A percentile compares a stretch with the other conserved stretches of the same genome.
Conservation (phyloP, 139 green algal genomes). For the Micractinium conductrix region DNA sequence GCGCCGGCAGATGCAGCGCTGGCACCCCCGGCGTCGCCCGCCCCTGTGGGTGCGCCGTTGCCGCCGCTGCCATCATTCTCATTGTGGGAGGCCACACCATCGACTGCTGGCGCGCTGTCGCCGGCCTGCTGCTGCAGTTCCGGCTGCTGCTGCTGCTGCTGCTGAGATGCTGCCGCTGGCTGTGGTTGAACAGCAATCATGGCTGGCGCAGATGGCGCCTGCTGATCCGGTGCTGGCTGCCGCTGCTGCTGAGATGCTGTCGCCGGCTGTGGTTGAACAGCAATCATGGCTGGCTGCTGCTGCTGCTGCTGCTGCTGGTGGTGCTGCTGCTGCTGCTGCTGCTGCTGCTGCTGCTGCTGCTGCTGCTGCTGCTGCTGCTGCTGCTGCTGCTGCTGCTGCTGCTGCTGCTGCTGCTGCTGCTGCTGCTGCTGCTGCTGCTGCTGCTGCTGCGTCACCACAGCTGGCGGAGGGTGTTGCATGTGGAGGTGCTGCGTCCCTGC, state of each 20-base stretch:
- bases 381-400: not conserved
- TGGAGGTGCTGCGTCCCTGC: too few species aligned
- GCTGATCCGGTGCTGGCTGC: not conserved
- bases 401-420: not conserved
- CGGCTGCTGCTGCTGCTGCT: not conserved
- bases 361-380: not conserved
- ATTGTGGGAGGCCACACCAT: not conserved
- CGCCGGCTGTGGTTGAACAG: too few species aligned
- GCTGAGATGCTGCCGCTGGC: not conserved
- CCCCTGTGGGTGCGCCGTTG: not conserved
- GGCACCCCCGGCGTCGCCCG: not conserved
- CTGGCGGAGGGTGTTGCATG: too few species aligned
- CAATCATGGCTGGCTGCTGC: not conserved
- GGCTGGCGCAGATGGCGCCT: not conserved
- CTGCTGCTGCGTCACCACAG: too few species aligned
- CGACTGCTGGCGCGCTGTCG: not conserved
- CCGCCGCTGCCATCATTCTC: not conserved
- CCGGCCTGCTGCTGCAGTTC: not conserved
- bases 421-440: not conserved
- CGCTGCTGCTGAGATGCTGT: not conserved
- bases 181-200: not conserved
- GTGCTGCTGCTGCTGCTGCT: slow-evolving; percentile 1
- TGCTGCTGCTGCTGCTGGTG: not conserved
- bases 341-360: not conserved
- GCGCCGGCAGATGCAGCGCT: not conserved